Conservation (phyloP, 768 basidiomycete genomes). For the Tulasnella sp. region DNA sequence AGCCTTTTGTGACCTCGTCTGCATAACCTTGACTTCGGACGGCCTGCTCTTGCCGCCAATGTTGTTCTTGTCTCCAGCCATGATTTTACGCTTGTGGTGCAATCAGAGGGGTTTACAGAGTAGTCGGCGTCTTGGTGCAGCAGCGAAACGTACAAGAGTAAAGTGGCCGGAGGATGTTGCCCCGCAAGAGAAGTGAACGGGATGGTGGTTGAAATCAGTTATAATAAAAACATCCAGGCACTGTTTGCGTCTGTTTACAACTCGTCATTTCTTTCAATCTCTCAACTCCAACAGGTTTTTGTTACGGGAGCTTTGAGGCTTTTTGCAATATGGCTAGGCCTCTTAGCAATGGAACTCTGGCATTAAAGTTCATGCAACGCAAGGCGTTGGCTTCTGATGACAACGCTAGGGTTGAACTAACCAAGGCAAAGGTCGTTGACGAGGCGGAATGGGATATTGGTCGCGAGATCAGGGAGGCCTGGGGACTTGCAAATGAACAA, state of each 20-base stretch:
- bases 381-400: neutral
- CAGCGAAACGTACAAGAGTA: neutral
- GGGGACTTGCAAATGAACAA: neutral
- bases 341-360: conserved; percentile 13
- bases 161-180: too few species aligned
- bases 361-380: conserved; percentile 18
- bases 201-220: too few species aligned
- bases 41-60: conserved; percentile 11
- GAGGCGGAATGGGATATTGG: conserved; percentile 18
- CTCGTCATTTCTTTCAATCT: neutral
- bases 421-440: conserved; percentile 13
- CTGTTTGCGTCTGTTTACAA: neutral
- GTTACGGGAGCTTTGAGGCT: too few species aligned
- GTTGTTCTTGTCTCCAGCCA: too few species aligned
- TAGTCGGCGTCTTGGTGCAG: neutral
- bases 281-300: neutral
- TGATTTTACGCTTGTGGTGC: too few species aligned
- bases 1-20: conserved; percentile 54
- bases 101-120: neutral
- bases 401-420: neutral
- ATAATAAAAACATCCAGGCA: neutral
- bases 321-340: too few species aligned
- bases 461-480: neutral
- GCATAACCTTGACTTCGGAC: conserved; percentile 9
- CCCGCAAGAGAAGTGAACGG: too few species aligned